Base-by-base conservation (phyloP, 768 basidiomycete genomes). In the Boletus rufocinnamomeus region DNA sequence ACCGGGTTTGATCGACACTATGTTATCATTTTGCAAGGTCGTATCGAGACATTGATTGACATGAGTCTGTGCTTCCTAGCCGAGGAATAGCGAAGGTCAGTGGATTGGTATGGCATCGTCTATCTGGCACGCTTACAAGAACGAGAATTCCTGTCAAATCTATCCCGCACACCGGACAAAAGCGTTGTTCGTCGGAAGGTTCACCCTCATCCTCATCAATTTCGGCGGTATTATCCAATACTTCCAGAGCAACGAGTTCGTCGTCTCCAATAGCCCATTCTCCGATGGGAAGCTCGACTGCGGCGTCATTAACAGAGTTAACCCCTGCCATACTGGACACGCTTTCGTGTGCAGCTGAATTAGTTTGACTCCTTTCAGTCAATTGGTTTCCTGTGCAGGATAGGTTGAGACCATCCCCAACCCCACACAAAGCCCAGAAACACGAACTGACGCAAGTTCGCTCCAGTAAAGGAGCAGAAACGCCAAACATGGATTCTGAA, bases 211-310 rank as follows among this genome's bases (percentile, higher is more conserved):
- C 66, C 13, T 72, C 63, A 25, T 72, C 70, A 5, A 67, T 62
- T 27, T 66, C 63, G 9, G 25, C 2, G 9, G 4, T 34, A 38
- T 67, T 64, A 21, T 73, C 74, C 14, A 66, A 66, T 11, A 62
- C 65, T 16, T 74, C 72, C 54, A 74, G 66, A 21, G 71, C 63
- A 57, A 70, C 72, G 8, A 80, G 70, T 69, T 88, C 92, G 62
- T 93, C 92, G 63, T 93, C 91, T 13, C 84, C 89, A 65, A 76
- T 84, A 44, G 77, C 83, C 90, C 91, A 92, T 8, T 85, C 84
- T 34, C 81, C 80, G 19, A 76, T 76, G 27, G 68, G 40, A 55
- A 72, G 71, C 14, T 57, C 64, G 19, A 44, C 30, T 23, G n/a
- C 6, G 7, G 44, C 16, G 7, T 46, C 50, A 23, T 38, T 25